Evolutionary conservation across 2,329 filamentous ascomycete genomes (phyloP), one percentile per base, ranked within the genome.

Genomic region (Exophiala aquamarina): DNA sequence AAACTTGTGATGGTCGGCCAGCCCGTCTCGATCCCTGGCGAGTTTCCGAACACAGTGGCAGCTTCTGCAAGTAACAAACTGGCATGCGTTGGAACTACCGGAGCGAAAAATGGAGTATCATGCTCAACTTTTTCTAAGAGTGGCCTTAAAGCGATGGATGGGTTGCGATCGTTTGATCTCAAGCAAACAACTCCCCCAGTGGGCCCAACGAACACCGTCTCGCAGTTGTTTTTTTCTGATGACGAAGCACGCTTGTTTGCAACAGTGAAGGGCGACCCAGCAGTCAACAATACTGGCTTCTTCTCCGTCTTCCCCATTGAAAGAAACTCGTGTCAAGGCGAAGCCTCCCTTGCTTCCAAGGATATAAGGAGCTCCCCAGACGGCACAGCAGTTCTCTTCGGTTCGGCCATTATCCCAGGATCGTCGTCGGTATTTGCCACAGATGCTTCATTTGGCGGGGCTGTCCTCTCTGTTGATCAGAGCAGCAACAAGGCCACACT

Each of bases 261-360:
- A 0, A 81, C 77, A 1, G 79, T 84, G 31, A 86, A 86, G 63
- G 82, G 82, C 1, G 70, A 83, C 44, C 77, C 77, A 0, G 55
- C 67, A 0, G 64, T 63, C 4, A 81, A 80, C 60, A 80, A 76
- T 42, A 78, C 73, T 0, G 80, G 81, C 0, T 84, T 80, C 55
- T 47, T 84, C 9, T 74, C 76, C 0, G 63, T 71, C 0, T 81
- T 80, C 50, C 55, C 71, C 0, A 70, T 83, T 3, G 40, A 62
- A 17, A 14, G 44, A 23, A 50, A 21, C 18, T 17, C 26, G 9
- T 59, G 56, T 21, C 29, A 31, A n/a, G 42, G 19, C 7, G 52
- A 44, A 4, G 33, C 46, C 7, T 36, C 28, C 1, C 17, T 56
- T 15, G 32, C 49, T 6, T 44, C 59, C 17, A 18, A 65, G 11